Percentiles rank a stretch among this genome's conserved stretches.
These are phyloP conservation scores for Pestalotiopsis sp. DNA, from an alignment of 2,329 filamentous ascomycete genomes.

Conservation along the genomic window DNA sequence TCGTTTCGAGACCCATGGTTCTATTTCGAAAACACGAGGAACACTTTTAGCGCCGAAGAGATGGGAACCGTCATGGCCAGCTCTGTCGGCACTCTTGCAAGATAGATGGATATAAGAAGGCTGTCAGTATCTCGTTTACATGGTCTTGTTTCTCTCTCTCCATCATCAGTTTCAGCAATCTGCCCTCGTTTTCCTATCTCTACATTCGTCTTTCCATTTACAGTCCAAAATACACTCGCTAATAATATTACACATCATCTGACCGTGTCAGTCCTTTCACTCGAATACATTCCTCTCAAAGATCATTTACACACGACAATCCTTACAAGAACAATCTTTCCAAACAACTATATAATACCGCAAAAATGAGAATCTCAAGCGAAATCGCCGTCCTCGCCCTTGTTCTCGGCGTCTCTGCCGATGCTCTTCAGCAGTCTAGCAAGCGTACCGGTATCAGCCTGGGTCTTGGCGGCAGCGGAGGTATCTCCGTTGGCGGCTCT, in stretches of 20 bases:
- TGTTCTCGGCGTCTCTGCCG: constrained; percentile 4
- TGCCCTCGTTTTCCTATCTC: neutral
- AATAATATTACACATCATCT: constrained; percentile 4
- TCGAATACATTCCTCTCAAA: neutral
- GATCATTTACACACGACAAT: neutral
- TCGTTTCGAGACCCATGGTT: neutral
- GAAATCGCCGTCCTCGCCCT: constrained; percentile 6
- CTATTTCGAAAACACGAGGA: neutral
- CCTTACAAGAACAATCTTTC: neutral
- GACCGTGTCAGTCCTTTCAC: constrained; percentile 9
- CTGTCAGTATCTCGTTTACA: neutral
- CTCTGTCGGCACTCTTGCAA: neutral
- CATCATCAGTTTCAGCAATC: neutral
- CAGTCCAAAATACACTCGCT: constrained; percentile 5
- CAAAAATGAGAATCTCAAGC: constrained; percentile 2
- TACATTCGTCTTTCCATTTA: neutral
- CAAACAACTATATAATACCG: neutral
- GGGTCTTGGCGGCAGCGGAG: neutral
- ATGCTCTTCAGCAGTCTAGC: neutral
- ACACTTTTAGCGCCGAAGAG: neutral
- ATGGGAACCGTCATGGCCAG: neutral
- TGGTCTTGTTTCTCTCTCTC: neutral
- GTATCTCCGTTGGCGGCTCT: neutral
- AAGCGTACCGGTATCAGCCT: neutral
- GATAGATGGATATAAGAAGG: neutral